phyloP scores from a whole-genome alignment of 257 asterid genomes.

The Verbascum thapsus region DNA sequence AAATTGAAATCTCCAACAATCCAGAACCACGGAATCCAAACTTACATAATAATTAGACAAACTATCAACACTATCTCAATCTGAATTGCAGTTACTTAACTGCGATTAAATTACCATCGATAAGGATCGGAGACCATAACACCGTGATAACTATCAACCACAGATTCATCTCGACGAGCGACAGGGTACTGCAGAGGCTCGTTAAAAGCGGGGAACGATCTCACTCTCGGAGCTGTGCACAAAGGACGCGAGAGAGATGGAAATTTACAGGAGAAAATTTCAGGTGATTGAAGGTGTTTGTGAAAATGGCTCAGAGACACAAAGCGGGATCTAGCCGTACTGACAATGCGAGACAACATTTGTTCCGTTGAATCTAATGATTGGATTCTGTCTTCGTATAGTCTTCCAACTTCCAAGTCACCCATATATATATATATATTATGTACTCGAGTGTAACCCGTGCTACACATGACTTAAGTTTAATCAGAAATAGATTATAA shows the following conservation, averaged over 20 bases:
- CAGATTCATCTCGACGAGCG: constrained; percentile 76
- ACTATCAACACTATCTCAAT: constrained; percentile 6
- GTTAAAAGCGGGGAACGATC: constrained; percentile 50
- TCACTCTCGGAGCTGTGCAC: constrained; percentile 49
- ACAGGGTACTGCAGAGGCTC: constrained; percentile 54
- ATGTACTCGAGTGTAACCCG: too few relatives aligned
- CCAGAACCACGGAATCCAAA: constrained; percentile 2
- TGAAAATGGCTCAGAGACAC: constrained; percentile 33
- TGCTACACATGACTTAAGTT: too few relatives aligned
- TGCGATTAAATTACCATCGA: constrained; percentile 87
- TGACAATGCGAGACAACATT: constrained; percentile 27
- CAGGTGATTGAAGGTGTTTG: constrained; percentile 27
- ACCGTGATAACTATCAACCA: constrained; percentile 77
- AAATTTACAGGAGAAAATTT: neutral
- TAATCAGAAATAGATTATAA: too few relatives aligned
- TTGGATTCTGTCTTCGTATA: neutral
- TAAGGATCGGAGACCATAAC: constrained; percentile 77
- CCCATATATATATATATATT: too few relatives aligned
- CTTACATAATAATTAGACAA: neutral
- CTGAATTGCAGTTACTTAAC: too few relatives aligned
- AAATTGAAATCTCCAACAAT: neutral
- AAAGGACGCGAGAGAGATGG: constrained; percentile 16
- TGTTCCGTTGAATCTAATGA: neutral
- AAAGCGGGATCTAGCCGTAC: constrained; percentile 9
- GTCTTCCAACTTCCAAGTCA: too few relatives aligned